A percentile compares a stretch with the other conserved stretches of the same genome.
These are phyloP conservation scores for Fragaria ananassa DNA, from an alignment of 306 rosid genomes.

Conservation along the genomic window DNA sequence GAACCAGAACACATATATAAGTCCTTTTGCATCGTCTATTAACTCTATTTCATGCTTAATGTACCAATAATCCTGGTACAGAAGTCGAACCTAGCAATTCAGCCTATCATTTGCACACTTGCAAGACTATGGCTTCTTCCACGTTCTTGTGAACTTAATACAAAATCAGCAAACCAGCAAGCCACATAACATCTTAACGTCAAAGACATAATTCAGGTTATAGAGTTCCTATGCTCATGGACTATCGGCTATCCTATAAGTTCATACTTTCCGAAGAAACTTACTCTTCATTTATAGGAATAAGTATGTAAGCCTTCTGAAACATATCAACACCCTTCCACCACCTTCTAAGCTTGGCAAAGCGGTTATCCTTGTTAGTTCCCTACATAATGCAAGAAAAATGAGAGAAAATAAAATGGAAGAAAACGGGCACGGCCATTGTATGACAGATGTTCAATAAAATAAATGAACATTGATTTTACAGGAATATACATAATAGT, in stretches of 20 bases:
- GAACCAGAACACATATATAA: background rate
- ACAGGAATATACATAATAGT: background rate
- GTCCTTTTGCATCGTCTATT: background rate
- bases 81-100: background rate
- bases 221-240: background rate
- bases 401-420: conserved; percentile 17
- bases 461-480: background rate
- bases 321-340: conserved; percentile 94
- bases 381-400: conserved; percentile 47
- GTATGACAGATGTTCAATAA: background rate
- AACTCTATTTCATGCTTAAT: background rate
- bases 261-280: conserved; percentile 18
- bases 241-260: background rate
- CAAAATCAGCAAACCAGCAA: background rate
- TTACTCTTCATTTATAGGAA: conserved; percentile 88
- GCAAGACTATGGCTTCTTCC: conserved; percentile 2
- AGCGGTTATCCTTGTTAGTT: conserved; percentile 46
- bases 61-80: background rate
- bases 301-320: conserved; percentile 81
- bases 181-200: background rate
- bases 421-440: background rate
- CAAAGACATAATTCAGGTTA: background rate
- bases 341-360: conserved; percentile 89
- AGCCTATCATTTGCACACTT: background rate
- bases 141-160: background rate